A percentile compares a stretch with the other conserved stretches of the same genome.
These are phyloP conservation scores for Straminergon stramineum DNA, from an alignment of 225 moss, liverwort and hornwort species.

Conservation along the genomic window DNA sequence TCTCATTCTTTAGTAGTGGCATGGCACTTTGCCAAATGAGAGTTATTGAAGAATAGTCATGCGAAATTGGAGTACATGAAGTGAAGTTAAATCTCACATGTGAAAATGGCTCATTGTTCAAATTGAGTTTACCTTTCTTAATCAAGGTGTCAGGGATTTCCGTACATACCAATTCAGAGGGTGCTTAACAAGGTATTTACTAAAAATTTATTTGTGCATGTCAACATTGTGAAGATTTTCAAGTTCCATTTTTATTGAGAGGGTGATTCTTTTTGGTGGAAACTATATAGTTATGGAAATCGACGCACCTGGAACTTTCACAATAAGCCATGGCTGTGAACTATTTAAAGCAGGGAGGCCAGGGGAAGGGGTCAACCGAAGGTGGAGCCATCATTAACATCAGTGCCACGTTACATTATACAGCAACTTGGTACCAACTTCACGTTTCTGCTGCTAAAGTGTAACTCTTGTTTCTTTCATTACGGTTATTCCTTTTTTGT, in stretches of 20 bases:
- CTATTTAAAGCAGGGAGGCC: slow-evolving; percentile 30
- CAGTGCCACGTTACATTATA: slow-evolving; percentile 48
- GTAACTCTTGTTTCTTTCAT: too few species aligned
- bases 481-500: too few species aligned
- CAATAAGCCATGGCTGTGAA: slow-evolving; percentile 59
- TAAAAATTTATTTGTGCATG: background rate
- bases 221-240: background rate
- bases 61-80: background rate
- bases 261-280: background rate
- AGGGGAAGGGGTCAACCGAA: slow-evolving; percentile 30
- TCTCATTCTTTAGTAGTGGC: background rate
- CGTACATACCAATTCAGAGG: background rate
- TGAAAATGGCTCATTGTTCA: background rate
- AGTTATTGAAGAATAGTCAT: background rate
- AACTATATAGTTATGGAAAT: slow-evolving; percentile 52
- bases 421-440: slow-evolving; percentile 53
- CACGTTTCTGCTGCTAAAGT: slow-evolving; percentile 54
- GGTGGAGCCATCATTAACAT: slow-evolving; percentile 50
- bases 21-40: background rate
- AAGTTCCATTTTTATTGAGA: background rate
- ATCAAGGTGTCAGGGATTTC: background rate
- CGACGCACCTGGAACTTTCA: slow-evolving; percentile 57
- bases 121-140: background rate
- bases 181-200: background rate
- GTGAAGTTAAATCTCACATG: background rate